Evolutionary conservation across 1,284 basidiomycete genomes (phyloP), one percentile per base, ranked within the genome.

Genomic region (Anthracocystis setariae): DNA sequence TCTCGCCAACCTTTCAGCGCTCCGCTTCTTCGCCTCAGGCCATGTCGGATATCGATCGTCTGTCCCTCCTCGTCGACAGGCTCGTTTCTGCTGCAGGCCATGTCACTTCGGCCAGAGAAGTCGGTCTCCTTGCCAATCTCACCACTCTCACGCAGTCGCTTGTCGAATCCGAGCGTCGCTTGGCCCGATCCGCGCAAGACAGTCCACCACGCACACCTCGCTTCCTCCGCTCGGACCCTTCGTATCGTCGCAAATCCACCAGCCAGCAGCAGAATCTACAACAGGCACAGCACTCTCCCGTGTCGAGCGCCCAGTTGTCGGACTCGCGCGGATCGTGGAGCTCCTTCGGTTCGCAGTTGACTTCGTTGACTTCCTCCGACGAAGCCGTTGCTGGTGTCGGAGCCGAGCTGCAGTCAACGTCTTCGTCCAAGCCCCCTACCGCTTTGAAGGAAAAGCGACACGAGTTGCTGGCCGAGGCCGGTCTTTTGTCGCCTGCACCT

Each of bases 131-230:
- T 4, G 50, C 46, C 42, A 54, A 52, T 13, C 62, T 71, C 38
- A 46, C 29, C 52, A 35, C 42, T 0, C 35, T 61, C 24, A 54
- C 58, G 0, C 45, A 61, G 3, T 29, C 29, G 2, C 50, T 70
- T 5, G 33, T 62, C 48, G 42, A 49, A 1, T 56, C 67, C 3
- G 49, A 70, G 9, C 64, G 64, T 45, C 57, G 57, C 18, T 27
- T 67, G 32, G 37, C 53, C 3, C 42, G 40, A 3, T 25, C 42
- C 20, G 53, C 49, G 1, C 21, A 60, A 23, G 58, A 64, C 5
- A 65, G 56, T 13, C 68, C 68, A 24, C 68, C 68, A 7, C 53
- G 62, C 13, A 71, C 62, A 20, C 62, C 61, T 0, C 27, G 53
- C 9, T 52, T 42, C 12, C 43, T 57, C 46, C 23, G 27, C 44